Conservation (phyloP, 768 basidiomycete species). For the Imleria badia region DNA sequence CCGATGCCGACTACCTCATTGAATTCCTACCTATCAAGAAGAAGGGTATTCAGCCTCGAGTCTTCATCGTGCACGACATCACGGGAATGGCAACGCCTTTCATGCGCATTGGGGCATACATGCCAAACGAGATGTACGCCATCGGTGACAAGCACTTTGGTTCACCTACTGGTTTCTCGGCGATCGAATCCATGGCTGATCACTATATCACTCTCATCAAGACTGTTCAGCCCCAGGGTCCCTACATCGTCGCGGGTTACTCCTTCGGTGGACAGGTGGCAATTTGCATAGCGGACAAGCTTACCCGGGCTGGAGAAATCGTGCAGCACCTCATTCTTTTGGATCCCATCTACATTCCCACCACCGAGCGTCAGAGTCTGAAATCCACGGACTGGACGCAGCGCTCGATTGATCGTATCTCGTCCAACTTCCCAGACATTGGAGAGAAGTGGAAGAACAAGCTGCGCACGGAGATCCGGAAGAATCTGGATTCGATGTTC, state of each 20-base stretch:
- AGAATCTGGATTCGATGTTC: constrained; percentile 35
- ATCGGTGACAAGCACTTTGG: constrained; percentile 34
- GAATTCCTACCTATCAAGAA: constrained; percentile 33
- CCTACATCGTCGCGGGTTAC: constrained; percentile 28
- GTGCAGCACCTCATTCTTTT: constrained; percentile 29
- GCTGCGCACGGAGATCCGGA: constrained; percentile 30
- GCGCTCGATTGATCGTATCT: constrained; percentile 31
- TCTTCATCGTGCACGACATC: constrained; percentile 33
- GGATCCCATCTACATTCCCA: constrained; percentile 31
- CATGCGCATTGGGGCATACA: constrained; percentile 33
- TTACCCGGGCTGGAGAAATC: constrained; percentile 21
- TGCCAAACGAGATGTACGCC: constrained; percentile 35
- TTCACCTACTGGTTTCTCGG: constrained; percentile 28
- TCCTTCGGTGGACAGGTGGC: constrained; percentile 33
- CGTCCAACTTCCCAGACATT: constrained; percentile 32
- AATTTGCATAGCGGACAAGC: constrained; percentile 27
- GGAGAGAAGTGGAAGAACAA: constrained; percentile 33
- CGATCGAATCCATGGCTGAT: constrained; percentile 32
- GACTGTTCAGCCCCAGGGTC: constrained; percentile 25
- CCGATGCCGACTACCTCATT: constrained; percentile 29
- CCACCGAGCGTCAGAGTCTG: constrained; percentile 26
- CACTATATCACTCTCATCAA: constrained; percentile 33
- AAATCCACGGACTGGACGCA: constrained; percentile 33
- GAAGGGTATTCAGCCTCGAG: constrained; percentile 27
- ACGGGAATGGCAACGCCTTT: constrained; percentile 34